Evolutionary conservation across 345 rosid species (phyloP).

Genomic region (Populus euphratica): DNA sequence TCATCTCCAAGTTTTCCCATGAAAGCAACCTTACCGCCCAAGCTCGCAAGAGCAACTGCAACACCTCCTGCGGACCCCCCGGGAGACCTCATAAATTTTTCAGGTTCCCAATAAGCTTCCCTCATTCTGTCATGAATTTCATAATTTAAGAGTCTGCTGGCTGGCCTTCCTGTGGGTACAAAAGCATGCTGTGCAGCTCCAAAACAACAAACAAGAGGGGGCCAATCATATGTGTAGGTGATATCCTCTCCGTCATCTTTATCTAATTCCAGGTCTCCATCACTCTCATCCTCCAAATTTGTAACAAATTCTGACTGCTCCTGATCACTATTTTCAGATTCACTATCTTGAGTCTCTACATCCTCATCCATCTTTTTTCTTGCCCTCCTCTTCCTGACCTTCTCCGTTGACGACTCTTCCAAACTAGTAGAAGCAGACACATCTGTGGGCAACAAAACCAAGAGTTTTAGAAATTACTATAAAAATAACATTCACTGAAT

Average conservation of each 20-base stretch:
- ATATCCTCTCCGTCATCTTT: slow-evolving; percentile 63
- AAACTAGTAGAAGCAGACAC: slow-evolving; percentile 30
- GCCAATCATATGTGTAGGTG: slow-evolving; percentile 77
- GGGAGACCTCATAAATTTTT: slow-evolving; percentile 69
- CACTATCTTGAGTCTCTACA: slow-evolving; percentile 31
- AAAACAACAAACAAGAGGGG: slow-evolving; percentile 94
- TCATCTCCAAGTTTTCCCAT: slow-evolving; percentile 94
- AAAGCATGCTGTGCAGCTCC: slow-evolving; percentile 89
- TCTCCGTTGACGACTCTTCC: slow-evolving; percentile 51
- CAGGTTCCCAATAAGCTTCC: slow-evolving; percentile 67
- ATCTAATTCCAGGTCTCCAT: slow-evolving; percentile 54
- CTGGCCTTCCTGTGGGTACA: slow-evolving; percentile 81
- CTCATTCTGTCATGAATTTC: slow-evolving; percentile 64
- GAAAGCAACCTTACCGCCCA: slow-evolving; percentile 87
- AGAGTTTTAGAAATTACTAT: slow-evolving; percentile 1
- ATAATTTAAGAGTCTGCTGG: slow-evolving; percentile 70
- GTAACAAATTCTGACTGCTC: slow-evolving; percentile 36
- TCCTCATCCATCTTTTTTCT: slow-evolving; percentile 38
- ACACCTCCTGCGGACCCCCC: slow-evolving; percentile 84
- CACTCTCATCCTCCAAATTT: slow-evolving; percentile 48
- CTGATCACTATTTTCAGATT: slow-evolving; percentile 45
- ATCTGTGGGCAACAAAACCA: slow-evolving; percentile 26
- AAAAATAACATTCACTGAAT: neutral
- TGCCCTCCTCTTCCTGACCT: slow-evolving; percentile 43
- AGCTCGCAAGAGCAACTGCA: slow-evolving; percentile 73